These are phyloP conservation scores for Podospora conica DNA, from an alignment of 495 filamentous ascomycete genomes.

Conservation along the genomic window DNA sequence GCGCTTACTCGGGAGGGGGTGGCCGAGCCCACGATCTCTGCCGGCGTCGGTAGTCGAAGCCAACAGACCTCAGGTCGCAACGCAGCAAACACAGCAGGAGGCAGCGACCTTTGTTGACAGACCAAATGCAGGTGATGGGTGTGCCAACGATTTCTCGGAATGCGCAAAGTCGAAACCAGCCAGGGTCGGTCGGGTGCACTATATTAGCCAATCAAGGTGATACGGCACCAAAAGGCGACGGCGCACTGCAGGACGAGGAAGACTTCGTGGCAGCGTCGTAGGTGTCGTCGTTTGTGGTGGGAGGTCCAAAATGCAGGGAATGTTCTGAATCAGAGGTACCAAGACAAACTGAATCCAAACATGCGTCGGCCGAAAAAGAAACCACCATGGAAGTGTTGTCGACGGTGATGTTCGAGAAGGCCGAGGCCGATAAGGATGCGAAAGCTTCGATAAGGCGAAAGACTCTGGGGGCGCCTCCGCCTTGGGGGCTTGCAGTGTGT, in stretches of 20 bases:
- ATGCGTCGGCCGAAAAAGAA: neutral
- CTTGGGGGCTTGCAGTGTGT: slow-evolving; percentile 4
- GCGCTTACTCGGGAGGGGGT: neutral
- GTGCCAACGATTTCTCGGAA: neutral
- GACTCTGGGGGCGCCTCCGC: slow-evolving; percentile 2
- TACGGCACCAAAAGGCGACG: slow-evolving; percentile 18
- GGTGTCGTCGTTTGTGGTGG: neutral
- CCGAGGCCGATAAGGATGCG: slow-evolving; percentile 17
- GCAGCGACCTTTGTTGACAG: slow-evolving; percentile 1
- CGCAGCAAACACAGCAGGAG: neutral
- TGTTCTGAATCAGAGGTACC: neutral
- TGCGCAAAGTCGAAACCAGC: neutral
- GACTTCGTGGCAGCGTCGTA: neutral
- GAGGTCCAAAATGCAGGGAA: neutral
- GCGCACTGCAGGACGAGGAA: slow-evolving; percentile 13
- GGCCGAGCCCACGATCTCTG: neutral
- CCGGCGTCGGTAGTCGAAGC: neutral
- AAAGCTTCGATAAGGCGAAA: slow-evolving; percentile 13
- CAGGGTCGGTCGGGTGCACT: slow-evolving; percentile 7
- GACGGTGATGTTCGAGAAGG: neutral
- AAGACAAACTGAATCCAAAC: slow-evolving; percentile 1
- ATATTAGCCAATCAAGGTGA: slow-evolving; percentile 29
- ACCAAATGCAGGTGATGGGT: neutral
- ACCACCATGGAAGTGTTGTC: neutral
- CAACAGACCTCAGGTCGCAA: neutral